Conservation (phyloP, 2,329 filamentous ascomycete species). For the Fusarium sp. region DNA sequence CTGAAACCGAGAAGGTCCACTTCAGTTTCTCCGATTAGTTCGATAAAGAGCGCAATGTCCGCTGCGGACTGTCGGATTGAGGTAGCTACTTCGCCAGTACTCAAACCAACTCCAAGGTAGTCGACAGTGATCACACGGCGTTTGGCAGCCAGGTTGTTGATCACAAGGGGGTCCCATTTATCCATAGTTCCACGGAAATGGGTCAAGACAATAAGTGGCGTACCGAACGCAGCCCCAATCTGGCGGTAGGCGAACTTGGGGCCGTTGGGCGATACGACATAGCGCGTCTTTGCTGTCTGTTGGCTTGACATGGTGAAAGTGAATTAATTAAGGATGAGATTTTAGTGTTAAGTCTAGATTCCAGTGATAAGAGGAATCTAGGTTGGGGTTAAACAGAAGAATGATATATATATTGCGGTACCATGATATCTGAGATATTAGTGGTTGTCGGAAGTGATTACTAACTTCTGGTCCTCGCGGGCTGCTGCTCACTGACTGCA, state of each 20-base stretch:
- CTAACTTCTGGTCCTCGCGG: no score
- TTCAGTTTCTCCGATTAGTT: not conserved
- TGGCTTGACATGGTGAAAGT: constrained; percentile 7
- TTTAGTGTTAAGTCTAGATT: no score
- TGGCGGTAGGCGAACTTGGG: constrained; percentile 10
- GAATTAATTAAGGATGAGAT: not conserved
- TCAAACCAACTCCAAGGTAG: constrained; percentile 14
- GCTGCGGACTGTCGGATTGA: constrained; percentile 10
- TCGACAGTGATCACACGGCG: constrained; percentile 6
- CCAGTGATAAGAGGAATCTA: no score
- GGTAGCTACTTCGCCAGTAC: not conserved
- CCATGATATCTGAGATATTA: no score
- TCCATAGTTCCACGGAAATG: constrained; percentile 15
- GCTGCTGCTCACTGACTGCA: no score
- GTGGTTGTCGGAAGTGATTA: no score
- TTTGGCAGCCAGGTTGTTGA: not conserved
- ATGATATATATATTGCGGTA: no score
- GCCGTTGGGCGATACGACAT: not conserved
- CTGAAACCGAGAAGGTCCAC: not conserved
- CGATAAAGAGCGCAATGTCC: constrained; percentile 2
- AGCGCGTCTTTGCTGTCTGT: constrained; percentile 13
- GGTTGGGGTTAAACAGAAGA: no score
- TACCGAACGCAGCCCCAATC: not conserved
- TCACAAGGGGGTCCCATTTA: constrained; percentile 15
- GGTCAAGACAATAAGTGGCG: not conserved